Conservation (phyloP, 78 protist species). For the Speleostelium caveatum region DNA sequence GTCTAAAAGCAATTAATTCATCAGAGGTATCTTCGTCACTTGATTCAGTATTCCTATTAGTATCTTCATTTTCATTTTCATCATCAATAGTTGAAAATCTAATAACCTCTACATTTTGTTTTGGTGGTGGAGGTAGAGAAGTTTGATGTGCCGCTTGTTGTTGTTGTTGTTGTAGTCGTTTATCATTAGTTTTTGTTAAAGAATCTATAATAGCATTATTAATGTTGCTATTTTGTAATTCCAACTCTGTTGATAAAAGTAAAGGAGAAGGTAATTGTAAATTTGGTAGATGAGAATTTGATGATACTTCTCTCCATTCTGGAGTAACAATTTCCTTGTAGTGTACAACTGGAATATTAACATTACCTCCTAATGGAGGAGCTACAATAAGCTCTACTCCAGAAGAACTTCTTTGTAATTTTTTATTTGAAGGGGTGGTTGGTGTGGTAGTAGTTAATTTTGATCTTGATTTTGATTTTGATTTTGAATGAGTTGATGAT, state of each 20-base stretch:
- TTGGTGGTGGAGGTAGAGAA: not conserved
- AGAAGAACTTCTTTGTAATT: not conserved
- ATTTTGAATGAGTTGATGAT: slow-evolving; percentile 1
- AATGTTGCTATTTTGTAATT: not conserved
- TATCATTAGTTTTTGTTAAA: not conserved
- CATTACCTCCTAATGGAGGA: not conserved
- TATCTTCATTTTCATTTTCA: not conserved
- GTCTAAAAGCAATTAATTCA: slow-evolving; percentile 15
- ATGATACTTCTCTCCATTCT: slow-evolving; percentile 70
- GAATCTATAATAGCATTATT: not conserved
- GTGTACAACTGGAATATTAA: not conserved
- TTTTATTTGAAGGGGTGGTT: not conserved
- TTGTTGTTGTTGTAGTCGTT: not conserved
- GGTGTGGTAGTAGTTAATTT: slow-evolving; percentile 4
- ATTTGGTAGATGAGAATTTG: not conserved
- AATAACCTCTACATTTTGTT: not conserved
- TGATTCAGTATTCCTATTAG: not conserved
- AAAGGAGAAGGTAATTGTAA: slow-evolving; percentile 28
- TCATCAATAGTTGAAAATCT: not conserved
- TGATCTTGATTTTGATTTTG: not conserved
- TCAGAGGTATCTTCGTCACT: slow-evolving; percentile 42
- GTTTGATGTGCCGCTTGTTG: not conserved
- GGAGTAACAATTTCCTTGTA: slow-evolving; percentile 70
- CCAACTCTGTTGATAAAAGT: not conserved
- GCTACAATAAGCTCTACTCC: not conserved